Evolutionary conservation across 768 basidiomycete species (phyloP).

Genomic region (Lentinula boryana): DNA sequence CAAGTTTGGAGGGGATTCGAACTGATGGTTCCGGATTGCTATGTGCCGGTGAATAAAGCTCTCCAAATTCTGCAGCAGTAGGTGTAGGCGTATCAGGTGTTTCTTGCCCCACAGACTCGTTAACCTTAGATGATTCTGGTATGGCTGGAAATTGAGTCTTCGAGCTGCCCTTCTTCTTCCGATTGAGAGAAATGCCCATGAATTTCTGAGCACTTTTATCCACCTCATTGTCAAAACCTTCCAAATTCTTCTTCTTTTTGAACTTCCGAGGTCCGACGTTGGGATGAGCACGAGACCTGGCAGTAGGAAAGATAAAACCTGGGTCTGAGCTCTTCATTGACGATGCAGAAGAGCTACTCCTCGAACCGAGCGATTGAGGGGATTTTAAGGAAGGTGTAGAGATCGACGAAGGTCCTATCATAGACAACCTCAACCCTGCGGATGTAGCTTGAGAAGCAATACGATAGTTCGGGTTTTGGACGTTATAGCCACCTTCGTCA

Average conservation of each 20-base stretch:
- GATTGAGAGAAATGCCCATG: slow-evolving; percentile 8
- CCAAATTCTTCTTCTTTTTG: background rate
- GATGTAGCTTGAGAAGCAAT: background rate
- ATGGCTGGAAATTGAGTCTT: background rate
- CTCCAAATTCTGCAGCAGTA: background rate
- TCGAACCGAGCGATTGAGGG: background rate
- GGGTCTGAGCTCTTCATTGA: background rate
- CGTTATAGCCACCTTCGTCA: background rate
- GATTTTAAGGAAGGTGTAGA: slow-evolving; percentile 3
- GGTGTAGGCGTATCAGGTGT: background rate
- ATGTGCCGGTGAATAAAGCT: background rate
- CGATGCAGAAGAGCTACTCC: background rate
- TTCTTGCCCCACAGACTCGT: background rate
- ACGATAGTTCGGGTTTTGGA: slow-evolving; percentile 1
- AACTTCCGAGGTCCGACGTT: background rate
- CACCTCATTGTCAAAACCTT: background rate
- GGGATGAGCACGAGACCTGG: slow-evolving; percentile 10
- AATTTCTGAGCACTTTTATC: background rate
- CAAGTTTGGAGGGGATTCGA: slow-evolving; percentile 10
- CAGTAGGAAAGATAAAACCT: slow-evolving; percentile 9
- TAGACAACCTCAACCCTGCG: background rate
- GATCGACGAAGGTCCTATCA: background rate
- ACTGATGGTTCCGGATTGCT: background rate
- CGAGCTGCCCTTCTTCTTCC: slow-evolving; percentile 3
- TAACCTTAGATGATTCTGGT: background rate